These are phyloP conservation scores for Mycosphaerella sp. DNA, from an alignment of 2,329 filamentous ascomycete genomes.

Conservation along the genomic window DNA sequence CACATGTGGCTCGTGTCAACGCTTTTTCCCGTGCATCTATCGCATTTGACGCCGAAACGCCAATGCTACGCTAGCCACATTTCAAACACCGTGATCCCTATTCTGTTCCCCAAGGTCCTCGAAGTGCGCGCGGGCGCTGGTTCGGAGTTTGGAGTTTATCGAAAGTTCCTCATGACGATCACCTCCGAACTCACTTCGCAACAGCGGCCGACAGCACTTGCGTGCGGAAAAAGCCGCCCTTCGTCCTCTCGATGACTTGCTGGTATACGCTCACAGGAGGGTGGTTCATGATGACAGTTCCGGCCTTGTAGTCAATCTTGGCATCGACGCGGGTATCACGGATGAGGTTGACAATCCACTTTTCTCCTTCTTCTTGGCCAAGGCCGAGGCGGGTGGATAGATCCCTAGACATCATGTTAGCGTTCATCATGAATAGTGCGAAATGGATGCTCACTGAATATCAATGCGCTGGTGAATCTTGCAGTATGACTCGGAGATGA, in stretches of 20 bases:
- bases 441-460: conserved; percentile 60
- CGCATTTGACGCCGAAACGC: conserved; percentile 23
- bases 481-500: conserved; percentile 99
- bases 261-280: conserved; percentile 97
- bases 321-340: conserved; percentile 94
- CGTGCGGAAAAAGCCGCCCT: conserved; percentile 97
- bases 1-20: conserved; percentile 3
- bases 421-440: not conserved
- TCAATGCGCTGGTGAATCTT: conserved; percentile 99
- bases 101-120: conserved; percentile 1
- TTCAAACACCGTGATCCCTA: conserved; percentile 10
- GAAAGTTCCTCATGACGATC: no score
- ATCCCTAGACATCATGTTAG: conserved; percentile 50
- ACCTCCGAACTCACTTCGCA: conserved; percentile 36
- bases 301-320: conserved; percentile 99
- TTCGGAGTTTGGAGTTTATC: not conserved
- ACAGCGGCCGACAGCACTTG: conserved; percentile 71
- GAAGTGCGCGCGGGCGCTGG: not conserved
- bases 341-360: conserved; percentile 99
- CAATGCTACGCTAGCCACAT: conserved; percentile 22
- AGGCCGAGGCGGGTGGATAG: conserved; percentile 86
- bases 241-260: conserved; percentile 98
- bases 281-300: conserved; percentile 99
- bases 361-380: conserved; percentile 92
- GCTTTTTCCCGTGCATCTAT: not conserved